These are phyloP conservation scores for Monilinia laxa DNA, from an alignment of 2,329 filamentous ascomycete genomes.

Conservation along the genomic window DNA sequence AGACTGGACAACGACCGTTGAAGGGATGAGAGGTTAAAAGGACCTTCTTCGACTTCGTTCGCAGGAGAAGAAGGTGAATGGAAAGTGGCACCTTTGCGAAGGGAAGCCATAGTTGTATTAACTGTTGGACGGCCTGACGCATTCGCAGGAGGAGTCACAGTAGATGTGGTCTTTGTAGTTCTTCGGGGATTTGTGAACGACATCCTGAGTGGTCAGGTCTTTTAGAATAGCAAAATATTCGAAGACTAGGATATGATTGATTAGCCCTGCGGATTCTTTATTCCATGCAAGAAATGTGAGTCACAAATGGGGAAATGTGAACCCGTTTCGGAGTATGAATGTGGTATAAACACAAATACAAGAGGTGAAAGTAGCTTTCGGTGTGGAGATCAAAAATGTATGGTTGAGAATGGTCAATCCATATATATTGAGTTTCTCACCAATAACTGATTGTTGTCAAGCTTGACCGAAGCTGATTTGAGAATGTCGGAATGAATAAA, in stretches of 20 bases:
- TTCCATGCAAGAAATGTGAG: conserved; percentile 37
- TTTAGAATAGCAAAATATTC: conserved; percentile 26
- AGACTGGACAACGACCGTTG: conserved; percentile 67
- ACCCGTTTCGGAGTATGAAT: conserved; percentile 12
- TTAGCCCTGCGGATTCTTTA: conserved; percentile 33
- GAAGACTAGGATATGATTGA: conserved; percentile 32
- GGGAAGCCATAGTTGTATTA: conserved; percentile 54
- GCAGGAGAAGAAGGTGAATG: conserved; percentile 45
- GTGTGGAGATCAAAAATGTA: not conserved
- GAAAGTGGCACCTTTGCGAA: conserved; percentile 70
- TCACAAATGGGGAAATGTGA: conserved; percentile 30
- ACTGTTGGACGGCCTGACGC: conserved; percentile 47
- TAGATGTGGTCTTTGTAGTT: conserved; percentile 43
- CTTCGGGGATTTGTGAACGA: conserved; percentile 40
- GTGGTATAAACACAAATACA: conserved; percentile 9
- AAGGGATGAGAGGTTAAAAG: conserved; percentile 45
- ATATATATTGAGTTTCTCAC: not conserved
- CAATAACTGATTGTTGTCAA: conserved; percentile 2
- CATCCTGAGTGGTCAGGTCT: conserved; percentile 39
- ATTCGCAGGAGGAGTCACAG: conserved; percentile 48
- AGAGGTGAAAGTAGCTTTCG: conserved; percentile 11
- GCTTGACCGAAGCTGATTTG: not conserved
- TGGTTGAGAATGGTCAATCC: conserved; percentile 10
- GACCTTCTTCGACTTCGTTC: conserved; percentile 5
- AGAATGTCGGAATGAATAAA: not conserved